Percentiles rank a stretch among this genome's conserved stretches.
These are phyloP conservation scores for Euphrasia confusa DNA, from an alignment of 257 asterid species.

Conservation along the genomic window DNA sequence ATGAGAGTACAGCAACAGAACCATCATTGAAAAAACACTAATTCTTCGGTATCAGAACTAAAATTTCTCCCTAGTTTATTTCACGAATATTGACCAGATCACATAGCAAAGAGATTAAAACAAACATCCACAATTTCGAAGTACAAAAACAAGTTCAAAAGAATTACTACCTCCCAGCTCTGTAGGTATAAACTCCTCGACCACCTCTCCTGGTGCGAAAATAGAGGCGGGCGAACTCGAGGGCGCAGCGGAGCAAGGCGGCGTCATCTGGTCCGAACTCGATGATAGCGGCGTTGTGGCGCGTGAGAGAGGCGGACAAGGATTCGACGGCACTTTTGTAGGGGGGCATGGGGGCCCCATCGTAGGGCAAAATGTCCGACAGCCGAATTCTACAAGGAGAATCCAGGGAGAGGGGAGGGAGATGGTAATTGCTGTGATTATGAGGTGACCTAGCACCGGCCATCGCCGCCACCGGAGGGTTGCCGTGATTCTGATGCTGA, in stretches of 20 bases:
- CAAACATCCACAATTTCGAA: neutral
- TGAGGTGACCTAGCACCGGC: constrained; percentile 28
- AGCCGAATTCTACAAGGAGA: constrained; percentile 53
- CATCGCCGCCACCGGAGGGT: constrained; percentile 28
- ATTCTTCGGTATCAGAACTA: constrained; percentile 13
- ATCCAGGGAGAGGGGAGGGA: constrained; percentile 36
- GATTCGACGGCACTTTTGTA: constrained; percentile 68
- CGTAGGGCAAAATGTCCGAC: constrained; percentile 71
- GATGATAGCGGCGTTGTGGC: constrained; percentile 89
- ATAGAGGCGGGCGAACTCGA: constrained; percentile 66
- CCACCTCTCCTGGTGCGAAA: constrained; percentile 57
- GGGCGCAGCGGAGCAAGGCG: constrained; percentile 72
- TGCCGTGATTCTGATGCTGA: constrained; percentile 37
- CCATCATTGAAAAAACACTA: neutral
- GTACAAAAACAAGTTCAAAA: neutral
- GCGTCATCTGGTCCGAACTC: constrained; percentile 65
- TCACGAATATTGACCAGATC: constrained; percentile 1
- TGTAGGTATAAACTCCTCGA: constrained; percentile 64
- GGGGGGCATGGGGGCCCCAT: constrained; percentile 66
- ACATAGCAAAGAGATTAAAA: neutral
- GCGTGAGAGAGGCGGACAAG: constrained; percentile 69
- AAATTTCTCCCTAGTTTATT: neutral
- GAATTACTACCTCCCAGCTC: constrained; percentile 87
- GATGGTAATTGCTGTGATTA: constrained; percentile 22
- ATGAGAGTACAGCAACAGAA: neutral